Percentiles rank a stretch among this genome's conserved stretches.
Conservation (phyloP, 805 yeast species). For the Zygosaccharomyces pseudorouxii region DNA sequence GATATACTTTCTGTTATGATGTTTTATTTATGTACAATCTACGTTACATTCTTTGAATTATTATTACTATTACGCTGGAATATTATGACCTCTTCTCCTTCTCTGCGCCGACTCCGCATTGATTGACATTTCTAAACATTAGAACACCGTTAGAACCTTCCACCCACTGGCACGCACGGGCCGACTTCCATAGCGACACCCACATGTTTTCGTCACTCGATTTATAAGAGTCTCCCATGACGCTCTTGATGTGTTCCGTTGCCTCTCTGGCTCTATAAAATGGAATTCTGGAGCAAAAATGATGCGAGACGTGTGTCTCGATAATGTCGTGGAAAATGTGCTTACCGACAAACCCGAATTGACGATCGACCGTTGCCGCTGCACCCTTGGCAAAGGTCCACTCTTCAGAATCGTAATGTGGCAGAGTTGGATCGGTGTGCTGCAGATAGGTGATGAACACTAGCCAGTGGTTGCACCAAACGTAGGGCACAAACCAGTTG, state of each 20-base stretch:
- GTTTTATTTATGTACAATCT: background rate
- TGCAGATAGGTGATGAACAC: conserved; percentile 82
- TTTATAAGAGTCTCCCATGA: conserved; percentile 78
- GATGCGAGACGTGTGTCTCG: conserved; percentile 88
- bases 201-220: conserved; percentile 69
- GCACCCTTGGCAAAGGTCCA: conserved; percentile 92
- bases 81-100: background rate
- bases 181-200: conserved; percentile 56
- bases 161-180: conserved; percentile 65
- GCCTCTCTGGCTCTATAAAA: conserved; percentile 84
- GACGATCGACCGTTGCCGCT: conserved; percentile 81
- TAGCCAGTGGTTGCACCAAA: conserved; percentile 85
- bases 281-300: conserved; percentile 77
- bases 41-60: background rate
- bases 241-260: conserved; percentile 70
- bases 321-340: conserved; percentile 82
- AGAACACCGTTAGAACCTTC: conserved; percentile 61
- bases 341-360: conserved; percentile 74
- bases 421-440: conserved; percentile 74
- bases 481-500: conserved; percentile 72
- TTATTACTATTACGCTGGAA: too few species aligned
- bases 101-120: conserved; percentile 42
- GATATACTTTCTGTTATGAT: conserved; percentile 1
- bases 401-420: conserved; percentile 69
- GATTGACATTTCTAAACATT: conserved; percentile 74